These are phyloP conservation scores for Rosa multiflora DNA, from an alignment of 306 rosid genomes.

Conservation along the genomic window DNA sequence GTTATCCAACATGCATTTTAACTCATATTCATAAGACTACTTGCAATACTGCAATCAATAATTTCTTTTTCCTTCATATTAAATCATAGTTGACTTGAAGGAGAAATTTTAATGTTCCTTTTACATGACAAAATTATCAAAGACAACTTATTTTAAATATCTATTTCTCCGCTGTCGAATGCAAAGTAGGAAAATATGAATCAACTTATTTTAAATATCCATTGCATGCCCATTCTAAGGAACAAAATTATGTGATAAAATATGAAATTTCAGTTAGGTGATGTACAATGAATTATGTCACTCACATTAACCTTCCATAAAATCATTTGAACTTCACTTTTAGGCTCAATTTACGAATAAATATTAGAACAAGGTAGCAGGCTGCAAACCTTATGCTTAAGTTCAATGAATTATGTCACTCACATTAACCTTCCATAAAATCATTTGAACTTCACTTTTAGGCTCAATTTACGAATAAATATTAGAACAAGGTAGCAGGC, in stretches of 20 bases:
- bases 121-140: not conserved
- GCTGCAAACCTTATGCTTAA: too few species aligned
- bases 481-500: not conserved
- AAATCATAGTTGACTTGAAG: not conserved
- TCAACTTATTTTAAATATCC: not conserved
- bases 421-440: constrained; percentile 4
- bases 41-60: not conserved
- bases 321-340: too few species aligned
- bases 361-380: too few species aligned
- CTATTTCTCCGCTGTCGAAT: not conserved
- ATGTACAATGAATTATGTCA: too few species aligned
- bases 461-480: not conserved
- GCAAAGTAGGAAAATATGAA: not conserved
- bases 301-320: too few species aligned
- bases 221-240: not conserved
- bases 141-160: not conserved
- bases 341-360: too few species aligned
- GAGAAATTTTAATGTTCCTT: not conserved
- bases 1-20: not conserved
- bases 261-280: too few species aligned
- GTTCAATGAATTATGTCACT: not conserved
- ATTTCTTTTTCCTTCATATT: not conserved
- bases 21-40: not conserved
- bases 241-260: too few species aligned
- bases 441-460: constrained; percentile 12